Percentiles rank a stretch among this genome's conserved stretches.
phyloP scores from a whole-genome alignment of 176 grass and related monocot genomes.

The Oryza rufipogon region DNA sequence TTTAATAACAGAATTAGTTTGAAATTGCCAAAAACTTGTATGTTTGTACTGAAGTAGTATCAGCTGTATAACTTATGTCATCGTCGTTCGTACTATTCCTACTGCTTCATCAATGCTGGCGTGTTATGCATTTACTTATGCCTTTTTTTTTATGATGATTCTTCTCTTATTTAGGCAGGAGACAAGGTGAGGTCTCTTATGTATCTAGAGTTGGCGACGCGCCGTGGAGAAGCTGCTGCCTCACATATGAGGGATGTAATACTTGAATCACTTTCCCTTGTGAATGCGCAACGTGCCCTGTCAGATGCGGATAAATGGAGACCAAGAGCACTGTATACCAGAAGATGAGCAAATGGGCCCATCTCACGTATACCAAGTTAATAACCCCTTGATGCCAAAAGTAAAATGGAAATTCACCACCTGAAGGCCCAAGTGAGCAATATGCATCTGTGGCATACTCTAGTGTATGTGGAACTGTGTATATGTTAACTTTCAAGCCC shows the following conservation, averaged over 20 bases:
- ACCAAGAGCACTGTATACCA: conserved; percentile 43
- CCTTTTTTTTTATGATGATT: background rate
- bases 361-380: background rate
- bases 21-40: background rate
- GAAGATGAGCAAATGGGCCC: conserved; percentile 39
- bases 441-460: conserved; percentile 4
- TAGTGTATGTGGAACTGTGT: background rate
- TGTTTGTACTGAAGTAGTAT: background rate
- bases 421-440: background rate
- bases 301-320: conserved; percentile 59
- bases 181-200: conserved; percentile 60
- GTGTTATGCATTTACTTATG: conserved; percentile 9
- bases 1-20: background rate
- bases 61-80: background rate
- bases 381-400: background rate
- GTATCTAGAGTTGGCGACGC: conserved; percentile 70
- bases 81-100: background rate
- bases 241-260: conserved; percentile 62
- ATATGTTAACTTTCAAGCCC: background rate
- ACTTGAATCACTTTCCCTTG: conserved; percentile 43
- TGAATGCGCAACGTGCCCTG: conserved; percentile 33
- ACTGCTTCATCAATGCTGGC: conserved; percentile 6
- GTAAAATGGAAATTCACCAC: background rate
- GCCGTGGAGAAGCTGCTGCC: conserved; percentile 58
- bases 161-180: conserved; percentile 47